phyloP scores from a whole-genome alignment of 1,284 basidiomycete genomes.

The Xerocomus nothofagi region DNA sequence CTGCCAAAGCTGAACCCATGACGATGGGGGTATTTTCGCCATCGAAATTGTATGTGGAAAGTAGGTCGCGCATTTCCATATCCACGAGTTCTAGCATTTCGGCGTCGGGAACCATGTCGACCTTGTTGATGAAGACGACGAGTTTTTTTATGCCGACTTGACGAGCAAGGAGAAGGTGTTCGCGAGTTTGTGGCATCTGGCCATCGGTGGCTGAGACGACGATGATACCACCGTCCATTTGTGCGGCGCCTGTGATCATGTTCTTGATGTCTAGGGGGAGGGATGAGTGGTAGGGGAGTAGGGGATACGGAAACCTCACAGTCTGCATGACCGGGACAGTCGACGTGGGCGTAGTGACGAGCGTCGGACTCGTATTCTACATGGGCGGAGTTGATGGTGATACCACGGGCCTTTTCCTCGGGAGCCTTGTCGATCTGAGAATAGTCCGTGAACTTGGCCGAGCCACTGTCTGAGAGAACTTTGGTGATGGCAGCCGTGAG shows the following conservation, averaged over 20 bases:
- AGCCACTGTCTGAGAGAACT: slow-evolving; percentile 79
- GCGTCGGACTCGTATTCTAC: slow-evolving; percentile 95
- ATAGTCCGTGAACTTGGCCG: slow-evolving; percentile 97
- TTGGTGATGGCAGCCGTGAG: slow-evolving; percentile 99
- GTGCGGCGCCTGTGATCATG: slow-evolving; percentile 99
- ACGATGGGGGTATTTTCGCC: slow-evolving; percentile 97
- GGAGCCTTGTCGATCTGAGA: slow-evolving; percentile 99
- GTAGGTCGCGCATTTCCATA: slow-evolving; percentile 99
- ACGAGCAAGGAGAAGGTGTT: slow-evolving; percentile 95
- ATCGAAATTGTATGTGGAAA: slow-evolving; percentile 91
- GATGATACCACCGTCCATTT: slow-evolving; percentile 98
- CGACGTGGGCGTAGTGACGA: slow-evolving; percentile 98
- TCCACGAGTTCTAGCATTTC: slow-evolving; percentile 99
- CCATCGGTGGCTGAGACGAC: slow-evolving; percentile 99
- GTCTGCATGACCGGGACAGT: slow-evolving; percentile 95
- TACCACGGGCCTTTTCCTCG: slow-evolving; percentile 99
- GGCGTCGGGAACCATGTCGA: slow-evolving; percentile 94
- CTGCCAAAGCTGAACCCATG: slow-evolving; percentile 95
- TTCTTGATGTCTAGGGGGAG: slow-evolving; percentile 80
- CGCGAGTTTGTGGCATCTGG: slow-evolving; percentile 99
- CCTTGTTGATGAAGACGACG: slow-evolving; percentile 99
- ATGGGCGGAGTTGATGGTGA: slow-evolving; percentile 95
- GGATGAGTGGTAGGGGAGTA: slow-evolving; percentile 1
- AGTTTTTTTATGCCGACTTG: slow-evolving; percentile 99
- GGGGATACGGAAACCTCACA: slow-evolving; percentile 49